Evolutionary conservation across 2,329 filamentous ascomycete genomes (phyloP).

Genomic region (Keithomyces neogunnii): DNA sequence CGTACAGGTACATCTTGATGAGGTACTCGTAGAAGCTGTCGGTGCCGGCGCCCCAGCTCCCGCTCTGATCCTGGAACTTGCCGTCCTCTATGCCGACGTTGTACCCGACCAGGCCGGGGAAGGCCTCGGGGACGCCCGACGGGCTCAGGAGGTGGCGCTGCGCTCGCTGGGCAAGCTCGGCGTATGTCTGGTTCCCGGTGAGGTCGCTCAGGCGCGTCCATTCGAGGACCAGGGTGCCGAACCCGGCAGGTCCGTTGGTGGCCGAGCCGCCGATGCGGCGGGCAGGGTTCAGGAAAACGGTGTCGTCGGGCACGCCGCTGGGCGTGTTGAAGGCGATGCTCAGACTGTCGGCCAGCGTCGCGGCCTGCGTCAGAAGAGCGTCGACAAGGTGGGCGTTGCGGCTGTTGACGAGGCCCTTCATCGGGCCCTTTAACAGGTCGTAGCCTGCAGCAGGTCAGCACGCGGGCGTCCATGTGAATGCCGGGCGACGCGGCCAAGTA

Average conservation of each 20-base stretch:
- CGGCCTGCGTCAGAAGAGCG: slow-evolving; percentile 56
- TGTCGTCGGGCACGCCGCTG: slow-evolving; percentile 65
- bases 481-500: slow-evolving; percentile 12
- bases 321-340: slow-evolving; percentile 72
- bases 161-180: slow-evolving; percentile 54
- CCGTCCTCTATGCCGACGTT: slow-evolving; percentile 58
- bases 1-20: slow-evolving; percentile 85
- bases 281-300: slow-evolving; percentile 49
- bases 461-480: background rate
- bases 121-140: slow-evolving; percentile 52
- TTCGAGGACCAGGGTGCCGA: slow-evolving; percentile 73
- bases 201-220: slow-evolving; percentile 76
- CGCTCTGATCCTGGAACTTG: slow-evolving; percentile 53
- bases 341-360: slow-evolving; percentile 60
- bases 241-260: slow-evolving; percentile 66
- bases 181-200: slow-evolving; percentile 60
- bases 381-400: slow-evolving; percentile 35
- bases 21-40: slow-evolving; percentile 87
- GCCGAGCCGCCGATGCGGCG: slow-evolving; percentile 37
- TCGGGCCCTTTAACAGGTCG: slow-evolving; percentile 63
- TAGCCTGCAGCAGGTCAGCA: slow-evolving; percentile 36
- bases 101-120: slow-evolving; percentile 66
- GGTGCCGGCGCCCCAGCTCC: slow-evolving; percentile 69
- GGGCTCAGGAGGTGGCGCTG: slow-evolving; percentile 66
- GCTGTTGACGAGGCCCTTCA: slow-evolving; percentile 37